A percentile compares a stretch with the other conserved stretches of the same genome.
Conservation (phyloP, 2,329 filamentous ascomycete genomes). For the Hypoxylon sp. region DNA sequence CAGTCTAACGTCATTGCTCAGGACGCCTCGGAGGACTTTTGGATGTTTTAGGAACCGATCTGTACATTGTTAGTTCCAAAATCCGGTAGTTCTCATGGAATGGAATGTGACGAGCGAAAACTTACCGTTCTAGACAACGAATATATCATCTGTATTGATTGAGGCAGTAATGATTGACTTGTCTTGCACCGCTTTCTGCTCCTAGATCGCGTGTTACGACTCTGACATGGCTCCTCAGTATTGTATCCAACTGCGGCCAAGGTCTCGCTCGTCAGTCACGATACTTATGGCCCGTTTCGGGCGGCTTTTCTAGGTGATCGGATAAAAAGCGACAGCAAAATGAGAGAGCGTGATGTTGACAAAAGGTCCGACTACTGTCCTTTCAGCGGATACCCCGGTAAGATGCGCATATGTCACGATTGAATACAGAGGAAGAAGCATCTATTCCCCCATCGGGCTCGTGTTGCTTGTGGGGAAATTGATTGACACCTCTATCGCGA, state of each 20-base stretch:
- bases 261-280: too few species aligned
- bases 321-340: too few species aligned
- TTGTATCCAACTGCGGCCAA: too few species aligned
- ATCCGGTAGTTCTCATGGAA: not conserved
- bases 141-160: too few species aligned
- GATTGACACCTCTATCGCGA: not conserved
- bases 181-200: not conserved
- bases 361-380: not conserved
- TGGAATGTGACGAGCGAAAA: not conserved
- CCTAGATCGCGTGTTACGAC: too few species aligned
- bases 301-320: too few species aligned
- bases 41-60: not conserved
- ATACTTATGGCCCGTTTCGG: too few species aligned
- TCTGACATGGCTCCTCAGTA: too few species aligned
- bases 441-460: not conserved
- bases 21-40: not conserved
- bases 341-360: not conserved
- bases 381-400: not conserved
- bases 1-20: not conserved
- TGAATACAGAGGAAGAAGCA: not conserved
- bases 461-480: not conserved
- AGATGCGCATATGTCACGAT: not conserved
- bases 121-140: not conserved
- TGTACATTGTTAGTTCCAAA: not conserved
- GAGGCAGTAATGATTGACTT: too few species aligned